Conservation (phyloP, 2,329 filamentous ascomycete genomes). For the Ophiobolus disseminans region DNA sequence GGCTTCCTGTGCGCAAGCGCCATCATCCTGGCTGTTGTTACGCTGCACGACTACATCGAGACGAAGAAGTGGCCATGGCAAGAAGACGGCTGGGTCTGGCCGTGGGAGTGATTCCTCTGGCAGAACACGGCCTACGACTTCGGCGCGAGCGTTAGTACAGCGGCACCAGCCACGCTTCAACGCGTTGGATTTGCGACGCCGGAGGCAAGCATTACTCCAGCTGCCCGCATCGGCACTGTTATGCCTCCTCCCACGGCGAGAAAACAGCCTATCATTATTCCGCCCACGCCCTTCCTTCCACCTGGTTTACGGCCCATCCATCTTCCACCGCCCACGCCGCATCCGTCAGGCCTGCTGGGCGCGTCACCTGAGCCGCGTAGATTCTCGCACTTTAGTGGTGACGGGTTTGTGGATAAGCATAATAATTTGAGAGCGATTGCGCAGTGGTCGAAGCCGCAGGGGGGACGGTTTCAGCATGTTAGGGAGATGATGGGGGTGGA, state of each 20-base stretch:
- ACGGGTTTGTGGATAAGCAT: too few species aligned
- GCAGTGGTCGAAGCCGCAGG: too few species aligned
- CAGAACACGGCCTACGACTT: background rate
- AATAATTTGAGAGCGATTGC: too few species aligned
- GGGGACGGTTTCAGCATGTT: too few species aligned
- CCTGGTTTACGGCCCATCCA: background rate
- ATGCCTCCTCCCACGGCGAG: background rate
- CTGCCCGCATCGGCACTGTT: background rate
- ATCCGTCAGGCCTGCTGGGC: constrained; percentile 2
- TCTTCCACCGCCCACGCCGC: background rate
- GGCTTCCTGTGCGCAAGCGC: constrained; percentile 1
- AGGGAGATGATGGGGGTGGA: too few species aligned
- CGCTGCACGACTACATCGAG: background rate
- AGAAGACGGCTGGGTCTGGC: constrained; percentile 7
- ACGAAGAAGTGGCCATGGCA: constrained; percentile 7
- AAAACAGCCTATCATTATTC: constrained; percentile 3
- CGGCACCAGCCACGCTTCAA: background rate
- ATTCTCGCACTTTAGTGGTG: background rate
- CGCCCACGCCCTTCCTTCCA: constrained; percentile 4
- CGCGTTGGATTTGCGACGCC: too few species aligned
- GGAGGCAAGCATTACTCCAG: too few species aligned
- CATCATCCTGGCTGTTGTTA: background rate
- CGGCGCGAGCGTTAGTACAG: background rate
- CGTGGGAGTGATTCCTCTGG: constrained; percentile 6
- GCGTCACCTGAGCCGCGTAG: background rate